Conservation (phyloP, 345 rosid genomes). For the rapeseed (Brassica napus) region DNA sequence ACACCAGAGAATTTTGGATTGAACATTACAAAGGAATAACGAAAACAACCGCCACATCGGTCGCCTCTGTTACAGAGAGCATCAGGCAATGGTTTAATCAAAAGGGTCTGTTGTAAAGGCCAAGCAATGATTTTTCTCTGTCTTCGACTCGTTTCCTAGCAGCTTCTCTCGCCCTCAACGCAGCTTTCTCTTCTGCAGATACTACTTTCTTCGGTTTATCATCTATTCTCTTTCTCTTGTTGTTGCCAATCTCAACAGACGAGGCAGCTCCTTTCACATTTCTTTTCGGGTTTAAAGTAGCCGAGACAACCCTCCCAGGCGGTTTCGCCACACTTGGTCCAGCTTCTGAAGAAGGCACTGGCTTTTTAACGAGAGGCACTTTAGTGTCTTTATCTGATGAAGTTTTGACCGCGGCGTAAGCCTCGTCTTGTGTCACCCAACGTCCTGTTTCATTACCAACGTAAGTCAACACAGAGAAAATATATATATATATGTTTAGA, state of each 20-base stretch:
- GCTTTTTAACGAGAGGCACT: slow-evolving; percentile 43
- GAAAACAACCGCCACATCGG: slow-evolving; percentile 6
- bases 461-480: slow-evolving; percentile 19
- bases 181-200: slow-evolving; percentile 77
- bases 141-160: slow-evolving; percentile 90
- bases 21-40: not conserved
- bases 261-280: slow-evolving; percentile 72
- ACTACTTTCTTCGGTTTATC: slow-evolving; percentile 63
- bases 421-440: slow-evolving; percentile 89
- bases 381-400: slow-evolving; percentile 45
- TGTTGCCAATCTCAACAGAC: slow-evolving; percentile 52
- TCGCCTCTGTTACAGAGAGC: not conserved
- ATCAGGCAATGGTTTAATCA: slow-evolving; percentile 39
- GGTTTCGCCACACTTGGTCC: slow-evolving; percentile 42
- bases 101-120: slow-evolving; percentile 64
- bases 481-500: not conserved
- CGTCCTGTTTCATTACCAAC: slow-evolving; percentile 63
- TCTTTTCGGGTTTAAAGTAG: slow-evolving; percentile 66
- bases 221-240: slow-evolving; percentile 59
- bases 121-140: slow-evolving; percentile 85
- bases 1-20: not conserved
- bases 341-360: slow-evolving; percentile 38
- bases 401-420: slow-evolving; percentile 53
- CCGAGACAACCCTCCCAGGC: slow-evolving; percentile 67
- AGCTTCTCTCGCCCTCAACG: slow-evolving; percentile 91